Conservation (phyloP, 169 alveolate species). For the Perkinsus marinus region DNA sequence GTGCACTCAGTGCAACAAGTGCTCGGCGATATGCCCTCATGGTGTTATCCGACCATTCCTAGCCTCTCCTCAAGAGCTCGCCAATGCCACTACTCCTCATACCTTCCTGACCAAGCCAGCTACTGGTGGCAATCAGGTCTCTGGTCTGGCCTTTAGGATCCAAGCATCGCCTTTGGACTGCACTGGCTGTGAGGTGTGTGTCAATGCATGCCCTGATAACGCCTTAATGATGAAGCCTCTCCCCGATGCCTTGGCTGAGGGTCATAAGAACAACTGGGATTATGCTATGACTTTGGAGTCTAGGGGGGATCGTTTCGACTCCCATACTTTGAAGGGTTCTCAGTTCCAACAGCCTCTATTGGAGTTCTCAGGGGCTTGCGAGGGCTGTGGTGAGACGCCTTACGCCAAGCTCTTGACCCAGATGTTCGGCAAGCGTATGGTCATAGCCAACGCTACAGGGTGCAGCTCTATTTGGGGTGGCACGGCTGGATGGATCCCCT, state of each 20-base stretch:
- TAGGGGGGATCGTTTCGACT: slow-evolving; percentile 30
- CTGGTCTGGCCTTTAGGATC: slow-evolving; percentile 34
- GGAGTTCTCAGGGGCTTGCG: slow-evolving; percentile 52
- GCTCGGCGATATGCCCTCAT: slow-evolving; percentile 43
- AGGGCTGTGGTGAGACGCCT: slow-evolving; percentile 55
- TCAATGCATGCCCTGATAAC: slow-evolving; percentile 44
- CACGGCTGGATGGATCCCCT: slow-evolving; percentile 40
- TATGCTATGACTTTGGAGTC: slow-evolving; percentile 27
- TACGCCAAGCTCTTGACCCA: slow-evolving; percentile 46
- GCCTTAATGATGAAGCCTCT: slow-evolving; percentile 31
- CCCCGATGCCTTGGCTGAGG: slow-evolving; percentile 15
- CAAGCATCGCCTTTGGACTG: slow-evolving; percentile 45
- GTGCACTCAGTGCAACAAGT: slow-evolving; percentile 44
- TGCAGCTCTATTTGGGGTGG: slow-evolving; percentile 51
- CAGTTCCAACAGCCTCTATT: slow-evolving; percentile 40
- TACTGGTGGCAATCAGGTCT: slow-evolving; percentile 31
- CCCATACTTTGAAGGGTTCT: slow-evolving; percentile 38
- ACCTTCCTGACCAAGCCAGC: slow-evolving; percentile 21
- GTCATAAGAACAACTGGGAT: slow-evolving; percentile 30
- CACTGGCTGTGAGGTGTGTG: slow-evolving; percentile 51
- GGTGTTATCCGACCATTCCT: slow-evolving; percentile 43
- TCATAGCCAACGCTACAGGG: slow-evolving; percentile 50
- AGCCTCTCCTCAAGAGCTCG: slow-evolving; percentile 23
- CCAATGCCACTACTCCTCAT: slow-evolving; percentile 17
- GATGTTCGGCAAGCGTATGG: slow-evolving; percentile 38